Base-by-base conservation (phyloP, 23 red algal genomes). In the Cyanidioschyzon merolae region DNA sequence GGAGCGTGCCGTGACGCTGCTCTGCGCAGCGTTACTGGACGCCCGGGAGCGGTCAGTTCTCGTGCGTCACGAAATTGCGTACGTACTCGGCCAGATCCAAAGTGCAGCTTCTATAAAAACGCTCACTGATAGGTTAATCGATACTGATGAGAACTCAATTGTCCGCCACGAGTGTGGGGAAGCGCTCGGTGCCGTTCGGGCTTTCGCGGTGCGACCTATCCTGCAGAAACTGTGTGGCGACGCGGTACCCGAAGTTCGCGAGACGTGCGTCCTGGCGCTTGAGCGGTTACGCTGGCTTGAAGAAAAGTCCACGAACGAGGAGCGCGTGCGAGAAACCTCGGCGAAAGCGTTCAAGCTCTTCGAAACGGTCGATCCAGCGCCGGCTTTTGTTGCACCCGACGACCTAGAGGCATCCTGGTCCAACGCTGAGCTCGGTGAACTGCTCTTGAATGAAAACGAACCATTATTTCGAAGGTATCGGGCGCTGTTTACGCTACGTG, bases 151-250 rank as follows among this genome's bases (percentile, higher is more conserved):
- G 39, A 85, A 98, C 68, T 79, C 88, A 21, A 91, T 98, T 82
- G 94, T 98, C 0, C 82, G 94, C 29, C 94, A 98, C 76, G 94
- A 98, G 85, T 88, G 87, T 37, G 94, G 85, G 35, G 94, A 98
- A 75, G 94, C 94, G 37, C 74, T 98, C 35, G 94, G 94, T 39
- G 94, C 94, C 1, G 91, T 98, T 45, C 88, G 74, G 1, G 32
- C 79, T 59, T 17, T 1, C 0, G 67, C 39, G 0, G 76, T 58
- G 36, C 31, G 85, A 27, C 50, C 67, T 34, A 15, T 86, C 21
- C 76, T 98, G 39, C 58, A 76, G 34, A 12, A 2, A 27, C 86
- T 67, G 37, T 77, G 74, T 0, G 26, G 26, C 0, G 87, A 86
- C 67, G 57, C 37, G 26, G 58, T 54, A 29, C 39, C 86, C 45